Evolutionary conservation across 1,284 basidiomycete genomes (phyloP), one percentile per base, ranked within the genome.

Genomic region (Chiua sp.): DNA sequence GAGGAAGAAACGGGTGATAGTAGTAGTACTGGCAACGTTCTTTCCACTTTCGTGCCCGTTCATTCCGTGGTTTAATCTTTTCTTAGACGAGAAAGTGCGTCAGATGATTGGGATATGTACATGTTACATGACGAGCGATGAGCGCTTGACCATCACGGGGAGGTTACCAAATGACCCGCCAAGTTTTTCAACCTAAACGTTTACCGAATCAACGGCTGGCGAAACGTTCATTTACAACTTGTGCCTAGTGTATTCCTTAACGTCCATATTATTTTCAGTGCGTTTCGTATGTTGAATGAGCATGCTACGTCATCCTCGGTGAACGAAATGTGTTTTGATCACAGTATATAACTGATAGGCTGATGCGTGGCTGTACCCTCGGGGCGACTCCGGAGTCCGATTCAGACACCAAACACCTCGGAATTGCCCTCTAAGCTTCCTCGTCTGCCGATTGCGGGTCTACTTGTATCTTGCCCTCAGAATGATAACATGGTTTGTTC

Each of bases 11-110:
- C 4, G 11, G 3, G 3, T 46, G 53, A 53, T n/a, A n/a, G n/a
- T n/a, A n/a, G n/a, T n/a, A n/a, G n/a, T 22, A 23, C 26, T 33
- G 35, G 28, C 1, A 15, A 57, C 4, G 48, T 51, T 3, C 16
- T 65, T 28, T 55, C 52, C 22, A 55, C 52, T 3, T 47, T 67
- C 1, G 42, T 68, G 23, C 54, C 42, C 0, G 3, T 55, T 33
- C 55, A 53, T 7, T n/a, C 44, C 26, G 15, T 6, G 35, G 28
- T 44, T 10, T 44, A 44, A 44, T 39, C 4, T 18, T 39, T 18
- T 39, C 37, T 20, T 6, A 16, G 20, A 20, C 16, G 18, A 39
- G 42, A 44, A 11, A n/a, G 22, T 2, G 42, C 42, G 11, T 20
- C 39, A 8, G n/a, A n/a, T 44, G 42, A 44, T 22, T 22, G 42